phyloP scores from a whole-genome alignment of 208 protist species.

The Porcisia hertigi region DNA sequence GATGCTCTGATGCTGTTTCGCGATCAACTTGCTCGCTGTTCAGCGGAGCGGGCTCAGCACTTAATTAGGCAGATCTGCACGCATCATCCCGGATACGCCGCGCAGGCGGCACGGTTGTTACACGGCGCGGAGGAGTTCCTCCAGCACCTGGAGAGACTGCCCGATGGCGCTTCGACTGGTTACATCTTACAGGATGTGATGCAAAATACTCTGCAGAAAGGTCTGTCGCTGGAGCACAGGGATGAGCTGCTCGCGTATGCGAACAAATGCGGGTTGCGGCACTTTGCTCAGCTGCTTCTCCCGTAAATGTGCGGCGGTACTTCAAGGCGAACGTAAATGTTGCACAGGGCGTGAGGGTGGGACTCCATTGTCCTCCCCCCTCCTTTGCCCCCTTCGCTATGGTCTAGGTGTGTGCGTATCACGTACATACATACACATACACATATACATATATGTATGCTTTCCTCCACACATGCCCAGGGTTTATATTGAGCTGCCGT shows the following conservation, averaged over 20 bases:
- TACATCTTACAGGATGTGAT: conserved; percentile 20
- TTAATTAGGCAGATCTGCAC: conserved; percentile 17
- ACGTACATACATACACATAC: no score
- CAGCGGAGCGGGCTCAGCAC: conserved; percentile 16
- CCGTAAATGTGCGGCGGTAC: not conserved
- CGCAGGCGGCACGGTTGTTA: conserved; percentile 12
- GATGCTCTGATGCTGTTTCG: conserved; percentile 25
- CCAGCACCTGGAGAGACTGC: conserved; percentile 11
- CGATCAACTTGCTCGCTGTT: conserved; percentile 17
- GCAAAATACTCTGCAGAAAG: conserved; percentile 1
- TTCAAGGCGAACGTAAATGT: not conserved
- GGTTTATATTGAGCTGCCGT: not conserved
- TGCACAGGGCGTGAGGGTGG: not conserved
- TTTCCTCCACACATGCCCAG: not conserved
- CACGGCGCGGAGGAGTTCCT: conserved; percentile 16
- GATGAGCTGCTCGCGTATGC: conserved; percentile 17
- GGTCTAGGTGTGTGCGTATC: not conserved
- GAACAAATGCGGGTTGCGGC: conserved; percentile 4
- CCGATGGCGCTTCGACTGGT: conserved; percentile 15
- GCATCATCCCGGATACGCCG: conserved; percentile 1
- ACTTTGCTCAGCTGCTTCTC: conserved; percentile 11
- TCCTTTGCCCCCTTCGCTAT: not conserved
- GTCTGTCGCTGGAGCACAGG: conserved; percentile 21
- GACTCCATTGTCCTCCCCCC: not conserved
- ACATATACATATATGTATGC: not conserved